Base-by-base conservation (phyloP, 2,329 filamentous ascomycete species). In the Alternaria alternata region DNA sequence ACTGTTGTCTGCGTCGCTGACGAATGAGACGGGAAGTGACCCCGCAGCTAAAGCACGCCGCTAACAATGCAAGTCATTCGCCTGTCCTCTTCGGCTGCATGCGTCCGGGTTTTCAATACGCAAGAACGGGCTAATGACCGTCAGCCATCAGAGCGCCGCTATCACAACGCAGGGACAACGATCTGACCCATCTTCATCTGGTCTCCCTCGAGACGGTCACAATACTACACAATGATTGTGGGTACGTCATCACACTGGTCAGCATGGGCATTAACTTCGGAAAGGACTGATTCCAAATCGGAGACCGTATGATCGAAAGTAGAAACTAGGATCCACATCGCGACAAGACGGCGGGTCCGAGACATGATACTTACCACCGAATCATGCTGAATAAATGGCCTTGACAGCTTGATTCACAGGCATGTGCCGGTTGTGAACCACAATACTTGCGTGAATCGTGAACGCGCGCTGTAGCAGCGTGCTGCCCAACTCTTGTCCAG, bases 51-150 rank as follows among this genome's bases (percentile, higher is more conserved):
- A 59, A 59, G 55, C 64, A 65, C 64, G 66, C 64, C 69, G 69
- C 74, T 75, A 76, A 67, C 64, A 68, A 71, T 77, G 75, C 75
- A 77, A 75, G 75, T 75, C 75, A 77, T 72, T 73, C 67, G 65
- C 70, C 65, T 64, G 61, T 68, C 69, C 66, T 67, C 64, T 66
- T 68, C 66, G 68, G 68, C 64, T 66, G 59, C 67, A 59, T 64
- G 47, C 54, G 61, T 51, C 69, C 66, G 65, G 51, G 12, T 34
- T 44, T 44, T 65, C 53, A 43, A 59, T 60, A 61, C 59, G 53
- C 65, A 64, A 67, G 61, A 70, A 64, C 67, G 62, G 64, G 62
- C 72, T 75, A 76, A 72, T 69, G 66, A 26, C 46, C 12, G 53
- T 41, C 46, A 34, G 38, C 53, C 66, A 64, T 59, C 51, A 32